These are phyloP conservation scores for Phascolomyces articulosus DNA, from an alignment of 371 early-diverging fungal genomes.

Conservation along the genomic window DNA sequence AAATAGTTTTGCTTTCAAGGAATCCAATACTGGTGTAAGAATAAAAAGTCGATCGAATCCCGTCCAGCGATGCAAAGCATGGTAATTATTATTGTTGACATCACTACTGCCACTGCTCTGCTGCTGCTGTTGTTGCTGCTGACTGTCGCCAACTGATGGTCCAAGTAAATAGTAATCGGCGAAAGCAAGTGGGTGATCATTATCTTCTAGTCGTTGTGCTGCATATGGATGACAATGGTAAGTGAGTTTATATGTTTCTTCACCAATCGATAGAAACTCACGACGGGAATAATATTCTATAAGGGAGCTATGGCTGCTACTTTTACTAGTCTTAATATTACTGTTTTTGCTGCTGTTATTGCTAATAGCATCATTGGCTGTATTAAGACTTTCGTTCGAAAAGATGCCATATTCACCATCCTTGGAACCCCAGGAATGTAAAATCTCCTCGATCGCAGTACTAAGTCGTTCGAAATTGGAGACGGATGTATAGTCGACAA, in stretches of 20 bases:
- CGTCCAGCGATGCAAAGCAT: slow-evolving; percentile 70
- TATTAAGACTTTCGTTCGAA: slow-evolving; percentile 29
- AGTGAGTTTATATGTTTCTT: slow-evolving; percentile 44
- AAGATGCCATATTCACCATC: slow-evolving; percentile 55
- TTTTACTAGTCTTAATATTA: not conserved
- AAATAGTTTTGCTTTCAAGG: slow-evolving; percentile 37
- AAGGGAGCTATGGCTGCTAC: not conserved
- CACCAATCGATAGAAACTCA: slow-evolving; percentile 42
- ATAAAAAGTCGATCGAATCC: slow-evolving; percentile 53
- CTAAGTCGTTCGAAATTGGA: slow-evolving; percentile 67
- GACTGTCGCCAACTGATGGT: slow-evolving; percentile 8
- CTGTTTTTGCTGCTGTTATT: not conserved
- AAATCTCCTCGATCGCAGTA: slow-evolving; percentile 55
- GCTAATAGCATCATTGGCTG: slow-evolving; percentile 20
- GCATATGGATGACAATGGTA: slow-evolving; percentile 48
- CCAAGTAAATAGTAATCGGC: slow-evolving; percentile 29
- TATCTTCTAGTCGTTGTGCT: not conserved
- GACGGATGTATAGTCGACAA: slow-evolving; percentile 75
- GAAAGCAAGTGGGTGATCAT: slow-evolving; percentile 19
- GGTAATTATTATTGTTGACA: slow-evolving; percentile 32
- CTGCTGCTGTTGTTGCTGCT: slow-evolving; percentile 26
- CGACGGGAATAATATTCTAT: slow-evolving; percentile 26
- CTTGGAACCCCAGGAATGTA: slow-evolving; percentile 58
- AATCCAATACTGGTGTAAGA: slow-evolving; percentile 37
- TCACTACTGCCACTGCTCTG: slow-evolving; percentile 6